Conservation (phyloP, 116 monocot genomes). For the Posidonia oceanica region DNA sequence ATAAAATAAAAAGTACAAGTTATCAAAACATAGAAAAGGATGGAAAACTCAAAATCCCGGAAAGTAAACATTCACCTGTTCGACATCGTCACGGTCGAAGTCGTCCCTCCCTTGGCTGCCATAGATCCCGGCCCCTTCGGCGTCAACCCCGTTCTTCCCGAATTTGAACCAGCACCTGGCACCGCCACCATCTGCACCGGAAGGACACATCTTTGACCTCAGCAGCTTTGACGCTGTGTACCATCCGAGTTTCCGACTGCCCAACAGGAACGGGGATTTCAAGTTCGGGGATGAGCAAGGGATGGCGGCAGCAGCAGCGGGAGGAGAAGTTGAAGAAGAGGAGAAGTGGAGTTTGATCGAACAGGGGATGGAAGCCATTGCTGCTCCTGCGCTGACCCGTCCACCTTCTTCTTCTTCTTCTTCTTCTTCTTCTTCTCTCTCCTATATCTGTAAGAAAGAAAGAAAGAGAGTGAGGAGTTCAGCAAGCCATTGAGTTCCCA, state of each 20-base stretch:
- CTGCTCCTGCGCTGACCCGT: not conserved
- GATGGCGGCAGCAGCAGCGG: not conserved
- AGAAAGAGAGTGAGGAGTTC: not conserved
- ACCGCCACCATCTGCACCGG: constrained; percentile 4
- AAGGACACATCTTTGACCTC: not conserved
- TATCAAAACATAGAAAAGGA: not conserved
- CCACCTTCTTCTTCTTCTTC: not conserved
- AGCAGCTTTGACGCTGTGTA: constrained; percentile 1
- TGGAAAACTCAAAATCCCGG: not conserved
- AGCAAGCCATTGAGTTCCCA: too few species aligned
- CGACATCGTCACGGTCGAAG: constrained; percentile 78
- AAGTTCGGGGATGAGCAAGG: not conserved
- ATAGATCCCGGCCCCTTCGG: constrained; percentile 76
- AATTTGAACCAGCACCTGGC: constrained; percentile 76
- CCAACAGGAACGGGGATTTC: constrained; percentile 10
- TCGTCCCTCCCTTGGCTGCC: constrained; percentile 76
- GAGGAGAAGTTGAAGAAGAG: not conserved
- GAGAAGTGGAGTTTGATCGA: not conserved
- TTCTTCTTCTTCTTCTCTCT: not conserved
- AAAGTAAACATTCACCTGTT: constrained; percentile 32
- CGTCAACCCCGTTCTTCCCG: constrained; percentile 59
- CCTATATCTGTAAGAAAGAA: not conserved
- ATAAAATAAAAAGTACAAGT: not conserved
- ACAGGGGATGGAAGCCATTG: constrained; percentile 4
- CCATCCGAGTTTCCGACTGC: constrained; percentile 9